A percentile compares a stretch with the other conserved stretches of the same genome.
Conservation (phyloP, 768 basidiomycete species). For the Serendipita sp. region DNA sequence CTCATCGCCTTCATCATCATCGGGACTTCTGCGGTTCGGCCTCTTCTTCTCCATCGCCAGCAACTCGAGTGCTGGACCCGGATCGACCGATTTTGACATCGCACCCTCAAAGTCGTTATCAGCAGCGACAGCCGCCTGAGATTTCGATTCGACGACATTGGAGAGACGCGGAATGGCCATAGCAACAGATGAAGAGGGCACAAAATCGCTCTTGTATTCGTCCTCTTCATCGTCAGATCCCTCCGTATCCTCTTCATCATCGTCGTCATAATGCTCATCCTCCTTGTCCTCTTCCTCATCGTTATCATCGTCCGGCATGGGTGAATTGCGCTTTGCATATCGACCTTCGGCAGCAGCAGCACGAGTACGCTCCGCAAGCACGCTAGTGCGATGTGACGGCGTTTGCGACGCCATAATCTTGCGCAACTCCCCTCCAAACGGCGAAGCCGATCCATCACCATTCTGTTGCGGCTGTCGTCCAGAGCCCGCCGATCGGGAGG, state of each 20-base stretch:
- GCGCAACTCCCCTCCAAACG: neutral
- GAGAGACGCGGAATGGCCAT: neutral
- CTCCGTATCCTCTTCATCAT: neutral
- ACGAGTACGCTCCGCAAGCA: neutral
- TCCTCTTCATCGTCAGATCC: neutral
- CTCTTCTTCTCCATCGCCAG: neutral
- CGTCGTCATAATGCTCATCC: neutral
- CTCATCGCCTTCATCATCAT: neutral
- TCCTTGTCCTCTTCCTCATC: neutral
- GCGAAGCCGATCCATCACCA: neutral
- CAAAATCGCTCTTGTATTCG: neutral
- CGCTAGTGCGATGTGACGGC: neutral
- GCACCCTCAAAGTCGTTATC: slow-evolving; percentile 2
- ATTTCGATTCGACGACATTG: neutral
- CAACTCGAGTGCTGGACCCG: neutral
- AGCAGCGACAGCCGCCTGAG: neutral
- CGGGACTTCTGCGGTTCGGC: neutral
- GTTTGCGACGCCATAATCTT: slow-evolving; percentile 1
- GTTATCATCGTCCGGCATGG: neutral
- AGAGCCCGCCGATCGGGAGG: neutral
- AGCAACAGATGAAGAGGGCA: neutral
- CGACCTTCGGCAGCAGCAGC: neutral
- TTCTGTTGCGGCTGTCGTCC: neutral
- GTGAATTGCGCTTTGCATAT: neutral
- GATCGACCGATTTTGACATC: neutral